Base-by-base conservation (phyloP, 2,329 filamentous ascomycete genomes). In the Rutstroemia sp. region DNA sequence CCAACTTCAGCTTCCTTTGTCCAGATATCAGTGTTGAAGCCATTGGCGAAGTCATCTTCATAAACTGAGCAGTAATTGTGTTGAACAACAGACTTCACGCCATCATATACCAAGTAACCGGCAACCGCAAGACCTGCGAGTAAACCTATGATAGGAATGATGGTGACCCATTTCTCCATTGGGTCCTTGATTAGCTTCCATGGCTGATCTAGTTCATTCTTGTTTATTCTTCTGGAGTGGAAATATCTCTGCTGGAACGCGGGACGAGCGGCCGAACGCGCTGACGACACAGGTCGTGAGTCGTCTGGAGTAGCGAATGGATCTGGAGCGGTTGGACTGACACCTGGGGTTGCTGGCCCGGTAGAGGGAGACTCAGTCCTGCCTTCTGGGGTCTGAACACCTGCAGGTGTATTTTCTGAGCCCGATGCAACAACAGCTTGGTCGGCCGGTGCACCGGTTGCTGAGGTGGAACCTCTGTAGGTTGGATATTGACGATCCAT, bases 151-250 rank as follows among this genome's bases (percentile, higher is more conserved):
- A 91, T 68, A 2, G 89, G 89, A 57, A 95, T 79, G 61, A 92
- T 90, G 2, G 86, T 91, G 8, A 90, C 84, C 89, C 89, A 94
- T 74, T 90, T 94, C 77, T 92, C 87, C 70, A 84, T 87, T 12
- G 86, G 85, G 62, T 92, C 86, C 57, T 77, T 83, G 68, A 84
- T 85, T n/a, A 80, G 72, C 41, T 87, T 72, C 90, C 90, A 94
- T 12, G 89, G 87, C 73, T 88, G 86, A 69, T 90, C 85, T 3
- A 89, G 71, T 49, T 88, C 81, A 44, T 82, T 87, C 69, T 90
- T 89, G 68, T 78, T 80, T 37, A 92, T 80, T 59, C 87, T 60
- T 58, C 67, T 59, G 16, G 66, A 68, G 57, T 69, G 66, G 51
- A 69, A 69, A 58, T 68, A 69, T 63, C 62, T 58, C 27, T 62